Base-by-base conservation (phyloP, 139 green algal species). In the Tetraselmis chui region DNA sequence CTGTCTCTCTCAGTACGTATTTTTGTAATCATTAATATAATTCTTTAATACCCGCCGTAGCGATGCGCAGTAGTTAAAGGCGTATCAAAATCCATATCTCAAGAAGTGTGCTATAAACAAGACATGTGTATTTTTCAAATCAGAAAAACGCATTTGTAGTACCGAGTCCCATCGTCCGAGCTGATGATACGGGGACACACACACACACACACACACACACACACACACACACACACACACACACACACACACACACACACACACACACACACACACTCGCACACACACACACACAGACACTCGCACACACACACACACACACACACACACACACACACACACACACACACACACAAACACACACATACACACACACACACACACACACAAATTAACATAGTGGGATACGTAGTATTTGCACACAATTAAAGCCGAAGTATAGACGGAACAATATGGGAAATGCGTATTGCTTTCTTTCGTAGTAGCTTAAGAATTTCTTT, bases 1-100 rank as follows among this genome's bases (percentile, higher is more conserved):
- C n/a, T n/a, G n/a, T n/a, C n/a, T n/a, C n/a, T n/a, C n/a, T n/a
- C n/a, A n/a, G n/a, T n/a, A n/a, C n/a, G n/a, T n/a, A n/a, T n/a
- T n/a, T n/a, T n/a, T n/a, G n/a, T 67, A 67, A 67, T 67, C 45
- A 67, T 67, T 25, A 67, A 67, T 67, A 67, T 67, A 67, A 67
- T 25, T 67, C 5, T 67, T 18, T n/a, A n/a, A n/a, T n/a, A n/a
- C n/a, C n/a, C n/a, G n/a, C n/a, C n/a, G n/a, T n/a, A n/a, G n/a
- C n/a, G n/a, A n/a, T n/a, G n/a, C n/a, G n/a, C n/a, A n/a, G n/a
- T n/a, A n/a, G n/a, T n/a, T n/a, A n/a, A n/a, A n/a, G n/a, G n/a
- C 5, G 45, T 67, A 67, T 67, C 5, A 25, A 67, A 67, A 67
- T 67, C 11, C 5, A 67, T 67, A 67, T 5, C 5, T 67, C 45